Base-by-base conservation (phyloP, 2,329 filamentous ascomycete genomes). In the Aspergillus latus region DNA sequence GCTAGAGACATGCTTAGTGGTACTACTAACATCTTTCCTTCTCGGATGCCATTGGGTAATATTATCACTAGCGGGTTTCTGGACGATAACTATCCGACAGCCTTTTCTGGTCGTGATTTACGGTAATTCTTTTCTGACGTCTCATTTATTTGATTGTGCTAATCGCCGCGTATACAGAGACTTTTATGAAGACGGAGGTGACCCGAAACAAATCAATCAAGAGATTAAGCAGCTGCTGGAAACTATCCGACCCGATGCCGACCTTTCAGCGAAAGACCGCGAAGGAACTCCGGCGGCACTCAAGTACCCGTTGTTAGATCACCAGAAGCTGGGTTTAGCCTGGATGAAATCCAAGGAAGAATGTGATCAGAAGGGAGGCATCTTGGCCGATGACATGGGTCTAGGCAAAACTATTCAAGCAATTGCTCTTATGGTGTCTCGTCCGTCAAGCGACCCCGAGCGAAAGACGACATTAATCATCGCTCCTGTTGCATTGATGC, bases 361-460 rank as follows among this genome's bases (percentile, higher is more conserved):
- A 55, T 85, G 89, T 7, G 80, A 77, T 2, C 85, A 86, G 52
- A 91, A 88, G 65, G 89, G 89, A 15, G 88, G 89, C 21, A 90
- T 93, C 54, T 77, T 92, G 26, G 88, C 87, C 1, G 88, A 91
- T 65, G 88, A 91, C 60, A 94, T 93, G 90, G 90, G 90, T 6
- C 77, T 93, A 9, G 90, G 90, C 6, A 93, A 94, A 73, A 93
- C 90, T 0, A 87, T 96, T 26, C 90, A 93, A 59, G 87, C 89
- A 4, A 78, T 97, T 21, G 84, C 92, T 3, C 80, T 96, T 43
- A 88, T 96, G 63, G 78, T 90, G 10, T 82, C 84, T 5, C 82
- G 86, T 5, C 86, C 81, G n/a, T 84, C 88, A 0, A 72, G 76
- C 0, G 80, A 87, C 58, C 74, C 74, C n/a, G 70, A 75, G 59